Conservation (phyloP, 352 stramenopile genomes). For the Pythium vanterpoolii region DNA sequence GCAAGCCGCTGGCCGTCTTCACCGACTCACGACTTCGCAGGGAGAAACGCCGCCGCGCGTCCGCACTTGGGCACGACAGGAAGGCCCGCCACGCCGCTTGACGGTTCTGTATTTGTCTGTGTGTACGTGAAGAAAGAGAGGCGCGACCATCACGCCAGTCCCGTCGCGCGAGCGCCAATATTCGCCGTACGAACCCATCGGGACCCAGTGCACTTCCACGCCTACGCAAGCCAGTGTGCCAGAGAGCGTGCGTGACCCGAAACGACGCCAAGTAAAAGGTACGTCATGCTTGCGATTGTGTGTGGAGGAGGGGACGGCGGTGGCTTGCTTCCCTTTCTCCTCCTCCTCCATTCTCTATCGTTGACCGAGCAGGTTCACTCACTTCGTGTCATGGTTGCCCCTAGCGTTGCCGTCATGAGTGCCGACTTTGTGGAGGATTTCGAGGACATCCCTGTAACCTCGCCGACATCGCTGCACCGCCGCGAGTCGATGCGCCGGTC, state of each 20-base stretch:
- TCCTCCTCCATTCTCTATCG: not conserved
- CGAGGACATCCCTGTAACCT: slow-evolving; percentile 80
- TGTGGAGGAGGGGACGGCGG: not conserved
- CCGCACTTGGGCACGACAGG: not conserved
- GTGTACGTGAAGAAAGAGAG: not conserved
- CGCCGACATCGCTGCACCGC: slow-evolving; percentile 70
- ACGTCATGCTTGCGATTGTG: not conserved
- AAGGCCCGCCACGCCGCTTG: not conserved
- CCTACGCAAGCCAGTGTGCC: not conserved
- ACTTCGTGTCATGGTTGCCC: not conserved
- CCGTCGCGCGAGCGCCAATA: not conserved
- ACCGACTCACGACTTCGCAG: slow-evolving; percentile 1
- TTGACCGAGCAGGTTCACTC: not conserved
- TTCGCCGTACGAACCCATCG: slow-evolving; percentile 1
- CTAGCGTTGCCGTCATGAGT: slow-evolving; percentile 5
- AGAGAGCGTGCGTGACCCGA: not conserved
- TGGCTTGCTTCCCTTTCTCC: not conserved
- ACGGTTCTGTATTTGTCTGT: slow-evolving; percentile 7
- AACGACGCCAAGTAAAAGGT: not conserved
- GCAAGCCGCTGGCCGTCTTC: not conserved
- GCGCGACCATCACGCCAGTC: not conserved
- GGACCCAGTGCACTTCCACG: not conserved
- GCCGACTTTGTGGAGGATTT: slow-evolving; percentile 37
- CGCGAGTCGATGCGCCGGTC: slow-evolving; percentile 78
- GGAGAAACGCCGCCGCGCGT: slow-evolving; percentile 13